Conservation (phyloP, 345 rosid species). For the Brassica rapa region DNA sequence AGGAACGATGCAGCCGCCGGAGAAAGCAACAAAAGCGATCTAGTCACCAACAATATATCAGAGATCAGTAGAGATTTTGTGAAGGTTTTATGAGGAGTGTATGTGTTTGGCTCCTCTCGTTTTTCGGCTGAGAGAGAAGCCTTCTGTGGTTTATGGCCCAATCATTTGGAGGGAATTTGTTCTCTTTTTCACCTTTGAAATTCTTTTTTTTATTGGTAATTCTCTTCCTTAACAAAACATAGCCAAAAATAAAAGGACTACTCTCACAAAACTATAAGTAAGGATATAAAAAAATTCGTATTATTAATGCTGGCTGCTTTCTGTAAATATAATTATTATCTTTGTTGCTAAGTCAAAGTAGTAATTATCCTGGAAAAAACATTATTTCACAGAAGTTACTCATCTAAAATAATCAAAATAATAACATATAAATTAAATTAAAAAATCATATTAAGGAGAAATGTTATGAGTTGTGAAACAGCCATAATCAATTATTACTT, state of each 20-base stretch:
- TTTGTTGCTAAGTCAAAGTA: background rate
- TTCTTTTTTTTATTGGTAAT: background rate
- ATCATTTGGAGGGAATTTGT: constrained; percentile 80
- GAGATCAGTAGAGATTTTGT: background rate
- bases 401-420: too few relatives aligned
- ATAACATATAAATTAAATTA: too few relatives aligned
- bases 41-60: background rate
- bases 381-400: too few relatives aligned
- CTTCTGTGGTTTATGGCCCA: constrained; percentile 46
- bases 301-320: background rate
- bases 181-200: constrained; percentile 39
- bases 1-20: constrained; percentile 11
- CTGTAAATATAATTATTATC: background rate
- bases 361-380: background rate
- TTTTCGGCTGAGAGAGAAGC: constrained; percentile 1
- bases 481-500: too few relatives aligned
- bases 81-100: constrained; percentile 7
- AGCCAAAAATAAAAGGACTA: background rate
- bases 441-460: too few relatives aligned
- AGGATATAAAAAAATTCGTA: background rate
- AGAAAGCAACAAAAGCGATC: background rate
- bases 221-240: background rate
- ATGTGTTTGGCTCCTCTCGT: background rate
- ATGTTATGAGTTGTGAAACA: too few relatives aligned
- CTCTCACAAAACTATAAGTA: constrained; percentile 4